Conservation (phyloP, 345 rosid genomes). For the Cochlearia excelsa region DNA sequence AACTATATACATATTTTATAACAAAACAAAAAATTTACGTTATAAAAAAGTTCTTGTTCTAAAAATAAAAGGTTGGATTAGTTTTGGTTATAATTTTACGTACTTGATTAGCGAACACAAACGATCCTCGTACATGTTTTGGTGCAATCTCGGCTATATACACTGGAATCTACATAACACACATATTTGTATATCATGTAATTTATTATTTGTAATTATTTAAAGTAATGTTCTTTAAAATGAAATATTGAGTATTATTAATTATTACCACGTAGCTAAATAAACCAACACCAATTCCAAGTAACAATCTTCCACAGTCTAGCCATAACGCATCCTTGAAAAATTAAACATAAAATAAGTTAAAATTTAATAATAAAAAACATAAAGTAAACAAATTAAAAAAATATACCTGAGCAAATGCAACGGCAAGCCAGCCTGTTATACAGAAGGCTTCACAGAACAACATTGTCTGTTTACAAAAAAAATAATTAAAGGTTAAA, state of each 20-base stretch:
- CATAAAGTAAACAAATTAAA: slow-evolving; percentile 12
- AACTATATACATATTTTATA: background rate
- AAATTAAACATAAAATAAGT: background rate
- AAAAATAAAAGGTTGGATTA: background rate
- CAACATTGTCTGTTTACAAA: slow-evolving; percentile 40
- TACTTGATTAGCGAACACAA: slow-evolving; percentile 44
- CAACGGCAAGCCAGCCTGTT: slow-evolving; percentile 43
- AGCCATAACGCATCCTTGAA: slow-evolving; percentile 39
- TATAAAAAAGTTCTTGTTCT: background rate
- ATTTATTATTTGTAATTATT: background rate
- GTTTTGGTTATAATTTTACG: background rate
- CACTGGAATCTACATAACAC: slow-evolving; percentile 33
- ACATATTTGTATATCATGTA: background rate
- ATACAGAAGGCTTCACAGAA: slow-evolving; percentile 36
- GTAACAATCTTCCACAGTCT: slow-evolving; percentile 42
- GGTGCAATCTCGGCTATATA: slow-evolving; percentile 27
- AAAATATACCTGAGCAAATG: slow-evolving; percentile 40
- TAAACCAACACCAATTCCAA: slow-evolving; percentile 44
- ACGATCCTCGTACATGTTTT: slow-evolving; percentile 44
- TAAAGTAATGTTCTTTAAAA: too few relatives aligned
- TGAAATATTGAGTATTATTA: too few relatives aligned
- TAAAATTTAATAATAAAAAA: background rate
- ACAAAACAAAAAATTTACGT: background rate
- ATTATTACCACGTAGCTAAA: slow-evolving; percentile 39
- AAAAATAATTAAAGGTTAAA: background rate